Evolutionary conservation across 2,329 filamentous ascomycete species (phyloP).

Genomic region (Ophiobolus disseminans): DNA sequence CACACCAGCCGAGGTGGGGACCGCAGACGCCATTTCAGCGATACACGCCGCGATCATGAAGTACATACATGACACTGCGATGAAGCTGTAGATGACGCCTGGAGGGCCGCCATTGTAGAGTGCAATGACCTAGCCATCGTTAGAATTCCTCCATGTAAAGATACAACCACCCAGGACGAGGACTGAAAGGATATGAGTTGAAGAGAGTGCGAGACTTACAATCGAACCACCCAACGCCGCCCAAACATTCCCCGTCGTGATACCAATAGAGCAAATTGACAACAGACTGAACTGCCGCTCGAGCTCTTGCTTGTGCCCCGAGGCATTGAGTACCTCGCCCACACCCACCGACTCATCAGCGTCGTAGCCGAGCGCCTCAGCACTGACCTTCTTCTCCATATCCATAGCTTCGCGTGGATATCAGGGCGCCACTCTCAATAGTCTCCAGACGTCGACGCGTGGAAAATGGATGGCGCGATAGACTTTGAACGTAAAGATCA

Average conservation of each 20-base stretch:
- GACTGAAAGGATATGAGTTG: not conserved
- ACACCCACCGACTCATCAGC: constrained; percentile 28
- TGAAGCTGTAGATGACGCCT: constrained; percentile 57
- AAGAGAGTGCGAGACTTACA: no score
- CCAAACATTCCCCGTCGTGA: constrained; percentile 55
- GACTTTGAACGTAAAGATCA: not conserved
- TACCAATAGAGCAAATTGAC: constrained; percentile 56
- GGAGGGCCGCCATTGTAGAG: constrained; percentile 56
- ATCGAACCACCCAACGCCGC: constrained; percentile 57
- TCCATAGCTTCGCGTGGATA: constrained; percentile 1
- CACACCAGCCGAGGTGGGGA: constrained; percentile 54
- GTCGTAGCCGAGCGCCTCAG: constrained; percentile 19
- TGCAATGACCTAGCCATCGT: constrained; percentile 51
- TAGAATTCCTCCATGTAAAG: no score
- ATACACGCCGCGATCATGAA: constrained; percentile 59
- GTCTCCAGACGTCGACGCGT: no score
- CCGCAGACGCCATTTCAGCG: constrained; percentile 58
- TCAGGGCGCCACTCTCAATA: constrained; percentile 3
- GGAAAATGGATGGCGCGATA: not conserved
- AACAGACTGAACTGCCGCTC: constrained; percentile 58
- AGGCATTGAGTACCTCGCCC: constrained; percentile 56
- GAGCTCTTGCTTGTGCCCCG: constrained; percentile 60
- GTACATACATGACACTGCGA: constrained; percentile 59
- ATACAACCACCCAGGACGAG: not conserved
- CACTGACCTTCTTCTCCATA: constrained; percentile 13